phyloP scores from a whole-genome alignment of 805 yeast species.

The Monosporozyma siamensis region DNA sequence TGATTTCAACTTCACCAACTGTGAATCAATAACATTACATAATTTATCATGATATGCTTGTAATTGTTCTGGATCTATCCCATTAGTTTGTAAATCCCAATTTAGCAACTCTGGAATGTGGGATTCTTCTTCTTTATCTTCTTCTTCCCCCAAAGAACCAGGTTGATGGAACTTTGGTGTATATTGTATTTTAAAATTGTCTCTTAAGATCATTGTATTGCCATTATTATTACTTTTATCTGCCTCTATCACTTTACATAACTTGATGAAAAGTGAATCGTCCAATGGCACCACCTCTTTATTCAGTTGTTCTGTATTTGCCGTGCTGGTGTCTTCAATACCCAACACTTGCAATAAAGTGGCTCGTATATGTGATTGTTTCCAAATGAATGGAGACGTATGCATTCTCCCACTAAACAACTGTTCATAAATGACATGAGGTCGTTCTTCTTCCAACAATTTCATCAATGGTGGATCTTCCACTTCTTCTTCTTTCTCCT shows the following conservation, averaged over 20 bases:
- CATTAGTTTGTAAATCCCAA: neutral
- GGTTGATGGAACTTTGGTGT: conserved; percentile 8
- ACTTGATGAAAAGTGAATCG: conserved; percentile 14
- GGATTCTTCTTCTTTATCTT: conserved; percentile 10
- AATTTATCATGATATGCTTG: conserved; percentile 21
- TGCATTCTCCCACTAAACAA: conserved; percentile 17
- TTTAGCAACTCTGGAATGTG: conserved; percentile 15
- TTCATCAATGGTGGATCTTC: conserved; percentile 7
- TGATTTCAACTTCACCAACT: conserved; percentile 25
- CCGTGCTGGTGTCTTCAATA: conserved; percentile 10
- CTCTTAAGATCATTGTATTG: conserved; percentile 10
- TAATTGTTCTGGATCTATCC: conserved; percentile 5
- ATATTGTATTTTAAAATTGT: conserved; percentile 14
- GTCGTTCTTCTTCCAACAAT: conserved; percentile 21
- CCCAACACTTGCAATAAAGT: conserved; percentile 22
- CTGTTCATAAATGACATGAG: conserved; percentile 26
- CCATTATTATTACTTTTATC: neutral
- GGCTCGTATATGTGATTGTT: conserved; percentile 18
- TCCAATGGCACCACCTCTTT: conserved; percentile 7
- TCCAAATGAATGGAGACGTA: conserved; percentile 24
- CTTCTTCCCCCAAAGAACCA: conserved; percentile 10
- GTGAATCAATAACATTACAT: conserved; percentile 20
- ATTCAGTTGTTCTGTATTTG: neutral
- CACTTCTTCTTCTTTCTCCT: no score
- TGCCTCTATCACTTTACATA: conserved; percentile 6